phyloP scores from a whole-genome alignment of 164 flowering plant genomes.

The Euptelea pleiosperma region DNA sequence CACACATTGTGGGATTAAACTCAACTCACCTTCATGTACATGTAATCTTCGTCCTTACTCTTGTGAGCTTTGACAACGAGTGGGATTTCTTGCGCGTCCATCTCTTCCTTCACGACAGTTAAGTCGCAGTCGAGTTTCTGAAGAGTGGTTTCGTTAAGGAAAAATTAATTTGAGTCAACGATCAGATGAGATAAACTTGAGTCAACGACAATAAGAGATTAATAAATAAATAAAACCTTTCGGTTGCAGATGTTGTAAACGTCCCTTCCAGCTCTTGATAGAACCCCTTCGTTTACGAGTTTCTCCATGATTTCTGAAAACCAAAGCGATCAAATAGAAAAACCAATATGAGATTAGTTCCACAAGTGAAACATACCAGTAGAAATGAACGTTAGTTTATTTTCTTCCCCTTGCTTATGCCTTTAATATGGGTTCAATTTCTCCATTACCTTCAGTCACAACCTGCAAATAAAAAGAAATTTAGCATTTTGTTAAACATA shows the following conservation, averaged over 20 bases:
- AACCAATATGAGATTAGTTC: neutral
- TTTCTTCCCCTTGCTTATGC: conserved; percentile 5
- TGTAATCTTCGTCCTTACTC: conserved; percentile 37
- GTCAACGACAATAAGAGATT: neutral
- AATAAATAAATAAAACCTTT: conserved; percentile 41
- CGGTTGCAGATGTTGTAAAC: conserved; percentile 41
- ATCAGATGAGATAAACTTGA: neutral
- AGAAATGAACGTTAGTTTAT: neutral
- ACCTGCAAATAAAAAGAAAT: conserved; percentile 44
- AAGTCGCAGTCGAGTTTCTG: conserved; percentile 50
- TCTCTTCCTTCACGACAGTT: conserved; percentile 67
- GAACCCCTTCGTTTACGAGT: conserved; percentile 55
- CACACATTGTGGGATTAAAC: neutral
- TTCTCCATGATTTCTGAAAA: conserved; percentile 72
- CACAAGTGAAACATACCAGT: neutral
- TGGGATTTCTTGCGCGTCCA: conserved; percentile 27
- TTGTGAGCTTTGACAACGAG: conserved; percentile 26
- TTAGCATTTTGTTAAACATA: too few species aligned
- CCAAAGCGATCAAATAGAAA: neutral
- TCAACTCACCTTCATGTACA: conserved; percentile 74
- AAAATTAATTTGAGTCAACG: neutral
- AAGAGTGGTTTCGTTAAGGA: neutral
- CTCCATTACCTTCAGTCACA: conserved; percentile 68
- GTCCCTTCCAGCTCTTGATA: conserved; percentile 58
- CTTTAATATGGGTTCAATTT: conserved; percentile 5